A percentile compares a stretch with the other conserved stretches of the same genome.
Conservation (phyloP, 23 red algal species). For the Agarophyton chilense region DNA sequence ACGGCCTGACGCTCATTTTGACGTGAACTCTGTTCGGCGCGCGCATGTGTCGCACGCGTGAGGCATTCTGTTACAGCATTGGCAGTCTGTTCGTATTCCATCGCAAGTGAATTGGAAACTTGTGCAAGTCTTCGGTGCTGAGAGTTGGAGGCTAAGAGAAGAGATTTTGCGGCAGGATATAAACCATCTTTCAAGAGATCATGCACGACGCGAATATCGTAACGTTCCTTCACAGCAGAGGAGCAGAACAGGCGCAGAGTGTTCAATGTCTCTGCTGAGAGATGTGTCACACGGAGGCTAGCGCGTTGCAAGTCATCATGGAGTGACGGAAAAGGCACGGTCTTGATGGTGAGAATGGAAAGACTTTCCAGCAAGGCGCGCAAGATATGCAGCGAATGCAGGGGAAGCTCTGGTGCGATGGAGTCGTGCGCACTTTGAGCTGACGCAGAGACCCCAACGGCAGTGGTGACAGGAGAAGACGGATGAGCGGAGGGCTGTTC, state of each 20-base stretch:
- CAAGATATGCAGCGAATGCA: not conserved
- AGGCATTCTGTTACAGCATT: not conserved
- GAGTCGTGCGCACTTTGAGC: not conserved
- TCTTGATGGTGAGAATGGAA: constrained; percentile 11
- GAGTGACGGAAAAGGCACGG: constrained; percentile 8
- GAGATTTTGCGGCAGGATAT: constrained; percentile 1
- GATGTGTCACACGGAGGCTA: constrained; percentile 15
- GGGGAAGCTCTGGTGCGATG: constrained; percentile 8
- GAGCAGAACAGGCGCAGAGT: constrained; percentile 24
- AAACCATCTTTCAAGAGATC: constrained; percentile 24
- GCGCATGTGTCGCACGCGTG: not conserved
- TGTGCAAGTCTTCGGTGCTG: constrained; percentile 1
- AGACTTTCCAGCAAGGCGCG: not conserved
- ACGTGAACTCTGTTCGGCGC: not conserved
- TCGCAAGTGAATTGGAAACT: constrained; percentile 22
- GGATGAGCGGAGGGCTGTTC: not conserved
- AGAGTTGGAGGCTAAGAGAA: constrained; percentile 17
- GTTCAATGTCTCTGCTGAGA: constrained; percentile 1
- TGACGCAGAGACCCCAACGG: not conserved
- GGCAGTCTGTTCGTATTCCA: constrained; percentile 39
- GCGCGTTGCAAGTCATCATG: constrained; percentile 26
- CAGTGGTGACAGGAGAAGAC: not conserved
- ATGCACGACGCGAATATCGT: constrained; percentile 38
- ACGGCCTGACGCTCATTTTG: not conserved
- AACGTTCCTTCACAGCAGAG: constrained; percentile 20